These are phyloP conservation scores for Ustilago tritici DNA, from an alignment of 1,284 basidiomycete genomes.

Conservation along the genomic window DNA sequence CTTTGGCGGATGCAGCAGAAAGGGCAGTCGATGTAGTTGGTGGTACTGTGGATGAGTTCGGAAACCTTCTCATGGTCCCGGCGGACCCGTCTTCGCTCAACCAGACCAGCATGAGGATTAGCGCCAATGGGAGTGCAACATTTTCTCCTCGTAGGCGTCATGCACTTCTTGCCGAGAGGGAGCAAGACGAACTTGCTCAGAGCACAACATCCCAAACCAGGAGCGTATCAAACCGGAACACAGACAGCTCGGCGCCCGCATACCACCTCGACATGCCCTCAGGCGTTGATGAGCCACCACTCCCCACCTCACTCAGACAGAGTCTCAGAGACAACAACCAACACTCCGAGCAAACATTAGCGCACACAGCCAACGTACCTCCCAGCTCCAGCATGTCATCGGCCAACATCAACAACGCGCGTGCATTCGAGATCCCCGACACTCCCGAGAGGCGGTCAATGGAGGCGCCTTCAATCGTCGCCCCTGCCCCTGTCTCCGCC, in stretches of 20 bases:
- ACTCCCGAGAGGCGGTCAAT: slow-evolving; percentile 20
- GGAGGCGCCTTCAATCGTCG: slow-evolving; percentile 29
- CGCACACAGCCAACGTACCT: not conserved
- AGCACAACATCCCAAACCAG: not conserved
- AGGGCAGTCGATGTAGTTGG: slow-evolving; percentile 51
- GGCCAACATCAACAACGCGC: not conserved
- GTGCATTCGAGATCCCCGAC: slow-evolving; percentile 38
- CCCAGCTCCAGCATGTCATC: not conserved
- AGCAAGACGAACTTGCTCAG: slow-evolving; percentile 6
- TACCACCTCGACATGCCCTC: slow-evolving; percentile 44
- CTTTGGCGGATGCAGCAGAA: slow-evolving; percentile 45
- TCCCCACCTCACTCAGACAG: slow-evolving; percentile 42
- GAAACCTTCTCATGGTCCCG: slow-evolving; percentile 44
- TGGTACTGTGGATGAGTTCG: slow-evolving; percentile 50
- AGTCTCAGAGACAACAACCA: slow-evolving; percentile 13
- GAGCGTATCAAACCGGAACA: not conserved
- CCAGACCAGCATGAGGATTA: not conserved
- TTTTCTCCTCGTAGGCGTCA: slow-evolving; percentile 36
- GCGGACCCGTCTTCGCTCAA: slow-evolving; percentile 25
- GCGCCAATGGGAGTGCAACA: slow-evolving; percentile 12
- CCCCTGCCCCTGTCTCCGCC: slow-evolving; percentile 38
- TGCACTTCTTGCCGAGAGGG: slow-evolving; percentile 24
- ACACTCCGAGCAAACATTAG: not conserved
- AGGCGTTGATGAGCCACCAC: slow-evolving; percentile 28
- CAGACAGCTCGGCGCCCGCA: slow-evolving; percentile 7